A percentile compares a stretch with the other conserved stretches of the same genome.
phyloP scores from a whole-genome alignment of 2,329 filamentous ascomycete genomes.

The Fusarium chaquense region DNA sequence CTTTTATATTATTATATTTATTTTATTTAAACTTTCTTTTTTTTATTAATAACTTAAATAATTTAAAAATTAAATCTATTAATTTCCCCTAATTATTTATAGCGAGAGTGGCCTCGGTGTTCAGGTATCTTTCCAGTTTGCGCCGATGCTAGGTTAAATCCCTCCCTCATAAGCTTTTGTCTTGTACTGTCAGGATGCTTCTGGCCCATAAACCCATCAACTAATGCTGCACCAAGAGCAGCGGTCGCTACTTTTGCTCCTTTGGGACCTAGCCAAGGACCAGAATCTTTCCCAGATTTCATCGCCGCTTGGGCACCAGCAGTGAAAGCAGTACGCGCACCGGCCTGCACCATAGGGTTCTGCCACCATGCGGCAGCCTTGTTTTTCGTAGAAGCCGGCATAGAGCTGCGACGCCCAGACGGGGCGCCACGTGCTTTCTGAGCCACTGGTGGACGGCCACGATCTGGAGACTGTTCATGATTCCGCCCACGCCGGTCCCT shows the following conservation, averaged over 20 bases:
- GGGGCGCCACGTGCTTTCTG: slow-evolving; percentile 33
- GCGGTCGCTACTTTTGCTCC: slow-evolving; percentile 63
- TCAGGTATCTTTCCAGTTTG: slow-evolving; percentile 22
- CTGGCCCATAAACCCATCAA: slow-evolving; percentile 59
- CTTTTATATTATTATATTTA: too few relatives aligned
- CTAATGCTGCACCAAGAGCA: slow-evolving; percentile 61
- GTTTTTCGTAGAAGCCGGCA: slow-evolving; percentile 49
- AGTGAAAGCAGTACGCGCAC: slow-evolving; percentile 60
- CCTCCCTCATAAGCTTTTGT: slow-evolving; percentile 46
- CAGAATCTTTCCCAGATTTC: slow-evolving; percentile 59
- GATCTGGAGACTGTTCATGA: slow-evolving; percentile 30
- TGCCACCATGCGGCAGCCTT: slow-evolving; percentile 52
- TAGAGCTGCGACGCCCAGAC: slow-evolving; percentile 49
- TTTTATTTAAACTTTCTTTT: too few relatives aligned
- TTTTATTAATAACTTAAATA: too few relatives aligned
- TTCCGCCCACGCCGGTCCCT: slow-evolving; percentile 32
- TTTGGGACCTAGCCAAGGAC: slow-evolving; percentile 62
- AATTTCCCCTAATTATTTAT: background rate
- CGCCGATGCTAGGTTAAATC: slow-evolving; percentile 42
- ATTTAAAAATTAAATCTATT: background rate
- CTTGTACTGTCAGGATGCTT: slow-evolving; percentile 49
- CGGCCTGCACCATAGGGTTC: slow-evolving; percentile 55
- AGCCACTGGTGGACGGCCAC: slow-evolving; percentile 43
- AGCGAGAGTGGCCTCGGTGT: background rate
- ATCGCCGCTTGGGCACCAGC: slow-evolving; percentile 63